These are phyloP conservation scores for Calonectria honghensis DNA, from an alignment of 2,329 filamentous ascomycete genomes.

Conservation along the genomic window DNA sequence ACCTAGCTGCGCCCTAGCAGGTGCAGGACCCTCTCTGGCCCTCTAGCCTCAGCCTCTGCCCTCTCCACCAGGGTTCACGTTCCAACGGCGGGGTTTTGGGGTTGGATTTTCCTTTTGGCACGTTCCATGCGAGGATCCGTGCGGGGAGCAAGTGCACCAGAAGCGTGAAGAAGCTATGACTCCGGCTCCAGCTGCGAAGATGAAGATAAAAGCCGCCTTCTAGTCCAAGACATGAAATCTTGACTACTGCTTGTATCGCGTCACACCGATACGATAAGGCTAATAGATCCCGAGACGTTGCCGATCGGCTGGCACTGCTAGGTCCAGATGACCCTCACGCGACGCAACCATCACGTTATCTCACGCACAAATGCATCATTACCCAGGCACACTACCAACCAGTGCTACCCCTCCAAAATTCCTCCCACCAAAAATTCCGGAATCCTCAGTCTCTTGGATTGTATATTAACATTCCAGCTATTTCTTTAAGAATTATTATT, in stretches of 20 bases:
- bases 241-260: slow-evolving; percentile 36
- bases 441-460: neutral
- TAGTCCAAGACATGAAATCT: slow-evolving; percentile 13
- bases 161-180: slow-evolving; percentile 24
- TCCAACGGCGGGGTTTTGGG: slow-evolving; percentile 30
- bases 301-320: slow-evolving; percentile 15
- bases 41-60: neutral
- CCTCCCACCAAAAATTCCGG: slow-evolving; percentile 4
- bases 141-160: slow-evolving; percentile 11
- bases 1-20: slow-evolving; percentile 20
- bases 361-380: slow-evolving; percentile 31
- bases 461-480: too few species aligned
- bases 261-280: slow-evolving; percentile 52
- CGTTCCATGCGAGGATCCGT: slow-evolving; percentile 32
- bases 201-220: neutral
- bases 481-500: neutral
- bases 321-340: slow-evolving; percentile 22
- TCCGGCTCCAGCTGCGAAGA: neutral
- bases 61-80: slow-evolving; percentile 19
- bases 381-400: slow-evolving; percentile 17
- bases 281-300: slow-evolving; percentile 26
- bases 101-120: slow-evolving; percentile 26
- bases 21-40: slow-evolving; percentile 25
- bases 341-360: slow-evolving; percentile 39
- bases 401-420: slow-evolving; percentile 10